Conservation (phyloP, 768 basidiomycete species). For the Tremella yokohamensis region DNA sequence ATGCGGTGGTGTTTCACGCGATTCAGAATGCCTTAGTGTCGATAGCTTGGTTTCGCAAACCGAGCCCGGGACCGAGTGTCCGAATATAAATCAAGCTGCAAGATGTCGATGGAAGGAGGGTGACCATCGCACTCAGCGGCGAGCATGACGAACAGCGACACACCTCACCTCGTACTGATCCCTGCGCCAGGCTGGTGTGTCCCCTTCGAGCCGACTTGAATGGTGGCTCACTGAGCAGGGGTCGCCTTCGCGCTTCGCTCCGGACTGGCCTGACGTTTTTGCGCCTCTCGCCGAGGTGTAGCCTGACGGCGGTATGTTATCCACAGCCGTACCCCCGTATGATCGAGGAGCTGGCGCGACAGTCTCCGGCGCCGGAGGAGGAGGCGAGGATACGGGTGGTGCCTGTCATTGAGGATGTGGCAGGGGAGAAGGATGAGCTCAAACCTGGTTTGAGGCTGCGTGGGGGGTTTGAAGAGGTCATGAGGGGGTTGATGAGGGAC, state of each 20-base stretch:
- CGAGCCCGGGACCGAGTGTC: no score
- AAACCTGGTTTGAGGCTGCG: not conserved
- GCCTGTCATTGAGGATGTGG: not conserved
- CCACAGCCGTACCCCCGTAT: not conserved
- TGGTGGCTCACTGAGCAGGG: not conserved
- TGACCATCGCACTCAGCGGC: no score
- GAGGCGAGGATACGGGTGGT: not conserved
- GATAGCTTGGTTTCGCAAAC: no score
- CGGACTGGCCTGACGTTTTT: not conserved
- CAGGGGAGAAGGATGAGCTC: not conserved
- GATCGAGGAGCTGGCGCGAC: conserved; percentile 1
- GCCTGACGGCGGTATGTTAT: not conserved
- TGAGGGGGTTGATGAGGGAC: not conserved
- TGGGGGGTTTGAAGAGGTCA: not conserved
- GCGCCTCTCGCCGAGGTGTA: not conserved
- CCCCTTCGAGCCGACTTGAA: no score
- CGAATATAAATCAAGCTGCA: no score
- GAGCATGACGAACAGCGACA: no score
- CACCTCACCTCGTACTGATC: no score
- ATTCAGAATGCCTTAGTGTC: no score
- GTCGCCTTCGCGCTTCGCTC: not conserved
- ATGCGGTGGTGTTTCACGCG: no score
- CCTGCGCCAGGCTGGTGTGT: no score
- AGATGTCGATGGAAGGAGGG: no score
- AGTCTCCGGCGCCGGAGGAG: not conserved